Percentiles rank a stretch among this genome's conserved stretches.
These are phyloP conservation scores for Taphrina populina DNA, from an alignment of 1,139 yeast genomes.

Conservation along the genomic window DNA sequence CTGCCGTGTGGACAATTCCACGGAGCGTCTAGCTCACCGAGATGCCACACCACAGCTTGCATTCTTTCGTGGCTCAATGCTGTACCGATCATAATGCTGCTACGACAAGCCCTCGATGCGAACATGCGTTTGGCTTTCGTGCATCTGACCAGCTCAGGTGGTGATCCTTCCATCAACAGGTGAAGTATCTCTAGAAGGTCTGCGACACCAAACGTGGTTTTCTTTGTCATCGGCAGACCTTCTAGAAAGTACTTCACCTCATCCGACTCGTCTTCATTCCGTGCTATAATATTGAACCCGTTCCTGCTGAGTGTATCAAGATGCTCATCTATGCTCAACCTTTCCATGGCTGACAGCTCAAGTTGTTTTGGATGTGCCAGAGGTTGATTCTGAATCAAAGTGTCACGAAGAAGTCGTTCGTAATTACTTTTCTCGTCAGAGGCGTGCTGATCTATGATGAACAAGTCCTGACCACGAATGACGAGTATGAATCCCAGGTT, in stretches of 20 bases:
- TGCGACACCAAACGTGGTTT: slow-evolving; percentile 58
- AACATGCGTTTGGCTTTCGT: slow-evolving; percentile 77
- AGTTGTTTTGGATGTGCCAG: slow-evolving; percentile 65
- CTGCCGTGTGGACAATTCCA: slow-evolving; percentile 99
- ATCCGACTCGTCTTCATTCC: slow-evolving; percentile 46
- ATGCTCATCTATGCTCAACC: slow-evolving; percentile 64
- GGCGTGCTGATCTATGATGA: slow-evolving; percentile 95
- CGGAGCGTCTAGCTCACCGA: slow-evolving; percentile 78
- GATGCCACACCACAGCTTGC: slow-evolving; percentile 64
- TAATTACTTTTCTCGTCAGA: slow-evolving; percentile 92
- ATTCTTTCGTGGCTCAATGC: slow-evolving; percentile 59
- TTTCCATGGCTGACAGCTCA: slow-evolving; percentile 75
- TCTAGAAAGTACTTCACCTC: slow-evolving; percentile 54
- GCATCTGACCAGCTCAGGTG: slow-evolving; percentile 54
- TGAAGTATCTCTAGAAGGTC: slow-evolving; percentile 49
- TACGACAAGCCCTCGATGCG: slow-evolving; percentile 93
- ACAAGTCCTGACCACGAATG: slow-evolving; percentile 54
- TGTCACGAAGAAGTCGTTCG: slow-evolving; percentile 61
- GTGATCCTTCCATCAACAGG: slow-evolving; percentile 55
- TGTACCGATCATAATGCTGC: slow-evolving; percentile 90
- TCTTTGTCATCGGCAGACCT: slow-evolving; percentile 73
- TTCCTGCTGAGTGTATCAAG: slow-evolving; percentile 59
- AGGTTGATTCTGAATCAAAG: slow-evolving; percentile 64
- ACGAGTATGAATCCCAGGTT: slow-evolving; percentile 86
- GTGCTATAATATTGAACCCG: slow-evolving; percentile 67